Evolutionary conservation across 2,329 filamentous ascomycete genomes (phyloP), one percentile per base, ranked within the genome.

Genomic region (Fusarium clavum): DNA sequence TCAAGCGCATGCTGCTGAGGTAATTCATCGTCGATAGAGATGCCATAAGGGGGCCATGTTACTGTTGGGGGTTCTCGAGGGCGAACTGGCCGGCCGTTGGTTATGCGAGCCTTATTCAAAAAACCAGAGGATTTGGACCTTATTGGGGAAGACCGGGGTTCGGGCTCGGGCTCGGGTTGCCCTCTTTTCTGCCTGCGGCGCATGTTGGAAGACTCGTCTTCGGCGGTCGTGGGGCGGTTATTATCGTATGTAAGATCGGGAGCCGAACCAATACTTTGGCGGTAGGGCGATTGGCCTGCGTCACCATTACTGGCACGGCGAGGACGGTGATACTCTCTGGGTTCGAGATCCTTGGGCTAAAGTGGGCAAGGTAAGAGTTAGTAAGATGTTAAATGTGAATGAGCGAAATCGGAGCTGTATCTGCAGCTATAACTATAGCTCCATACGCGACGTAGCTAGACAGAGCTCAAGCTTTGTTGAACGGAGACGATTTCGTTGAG

Each of bases 1-100:
- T 88, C 84, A 79, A 85, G 84, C 12, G 88, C 89, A 49, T 85
- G 83, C 45, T 82, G 83, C 18, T 86, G 83, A 1, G 84, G 79
- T 11, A 91, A 81, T 64, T 87, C 84, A 40, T 86, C 85, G 25
- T 83, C 77, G 45, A 75, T 79, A 13, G 82, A 79, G 49, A 88
- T 77, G 52, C 84, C 85, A 13, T 80, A 78, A 0, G 88, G 88
- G 20, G 88, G 88, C 88, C 88, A 91, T 72, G 49, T 52, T 18
- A 84, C 79, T 4, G 83, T 84, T 61, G 87, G 77, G 8, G 83
- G 81, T 9, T 69, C 70, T 11, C 63, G 54, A 18, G 68, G 47
- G 25, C 74, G 71, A 46, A 59, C 52, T 14, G 55, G 22, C 29
- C 70, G 73, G 18, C 72, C 70, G 24, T 75, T 72, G 52, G 49